Conservation (phyloP, 345 rosid species). For the Salix brachista region DNA sequence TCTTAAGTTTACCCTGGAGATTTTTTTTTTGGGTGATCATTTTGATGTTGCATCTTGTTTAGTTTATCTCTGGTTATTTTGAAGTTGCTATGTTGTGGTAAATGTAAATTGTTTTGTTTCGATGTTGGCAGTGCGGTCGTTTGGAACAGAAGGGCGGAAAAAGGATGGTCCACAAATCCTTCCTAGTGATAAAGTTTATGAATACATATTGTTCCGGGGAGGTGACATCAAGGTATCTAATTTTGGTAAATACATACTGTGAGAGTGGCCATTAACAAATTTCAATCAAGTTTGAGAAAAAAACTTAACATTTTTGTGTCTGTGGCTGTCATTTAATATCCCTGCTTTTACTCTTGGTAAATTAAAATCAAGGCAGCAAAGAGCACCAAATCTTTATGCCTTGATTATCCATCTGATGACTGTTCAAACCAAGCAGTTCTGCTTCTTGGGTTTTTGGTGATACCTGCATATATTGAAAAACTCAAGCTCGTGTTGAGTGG, state of each 20-base stretch:
- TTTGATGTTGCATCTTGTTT: neutral
- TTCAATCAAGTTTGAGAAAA: neutral
- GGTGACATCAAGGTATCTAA: slow-evolving; percentile 56
- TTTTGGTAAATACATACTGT: neutral
- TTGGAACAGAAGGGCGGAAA: slow-evolving; percentile 74
- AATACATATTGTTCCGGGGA: slow-evolving; percentile 65
- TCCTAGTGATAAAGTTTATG: slow-evolving; percentile 58
- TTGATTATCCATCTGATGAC: neutral
- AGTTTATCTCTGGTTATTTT: neutral
- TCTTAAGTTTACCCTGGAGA: neutral
- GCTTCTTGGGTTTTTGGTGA: no score
- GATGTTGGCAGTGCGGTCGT: slow-evolving; percentile 52
- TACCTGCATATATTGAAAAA: no score
- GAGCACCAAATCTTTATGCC: neutral
- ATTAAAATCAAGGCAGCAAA: neutral
- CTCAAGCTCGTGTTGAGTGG: no score
- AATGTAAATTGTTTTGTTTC: neutral
- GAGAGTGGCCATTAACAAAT: neutral
- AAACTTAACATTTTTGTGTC: neutral
- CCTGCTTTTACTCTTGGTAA: neutral
- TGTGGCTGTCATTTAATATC: neutral
- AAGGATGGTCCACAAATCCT: slow-evolving; percentile 63
- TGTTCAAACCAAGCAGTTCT: neutral
- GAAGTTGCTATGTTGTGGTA: neutral
- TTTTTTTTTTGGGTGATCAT: neutral